Base-by-base conservation (phyloP, 768 basidiomycete species). In the Piloderma croceum region DNA sequence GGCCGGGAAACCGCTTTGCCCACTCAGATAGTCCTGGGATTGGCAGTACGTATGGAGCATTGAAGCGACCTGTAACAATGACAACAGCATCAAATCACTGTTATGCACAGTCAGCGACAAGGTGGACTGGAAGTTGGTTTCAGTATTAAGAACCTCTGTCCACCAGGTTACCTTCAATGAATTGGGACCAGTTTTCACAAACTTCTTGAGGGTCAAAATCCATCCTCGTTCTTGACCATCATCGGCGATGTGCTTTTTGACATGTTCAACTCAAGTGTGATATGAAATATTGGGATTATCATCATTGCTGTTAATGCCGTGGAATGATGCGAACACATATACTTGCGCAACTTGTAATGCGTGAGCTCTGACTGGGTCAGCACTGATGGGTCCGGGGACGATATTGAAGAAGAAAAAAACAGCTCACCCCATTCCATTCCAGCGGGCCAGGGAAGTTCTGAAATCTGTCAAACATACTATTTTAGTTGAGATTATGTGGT, bases 251-350 rank as follows among this genome's bases (percentile, higher is more conserved):
- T 58, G 48, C 42, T 74, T 75, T 42, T 71, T 62, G 22, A 68
- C 55, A 10, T 52, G 54, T 40, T 76, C 72, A 6, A 76, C 71
- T 7, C 73, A 68, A 0, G 73, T 75, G 51, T 70, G 69, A 53
- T 68, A 74, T 3, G 63, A 61, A 2, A 63, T 43, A 18, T 62
- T 51, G 0, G 60, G 56, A 39, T 63, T 70, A 6, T 55, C 52
- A 37, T 73, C 72, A 38, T 74, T 64, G 43, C 56, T 62, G 49
- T 71, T 70, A 17, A 71, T 43, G 13, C 63, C 60, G 23, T 64
- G 64, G 48, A 57, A 65, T 2, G 67, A 67, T 5, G 68, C 66
- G 39, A 69, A 74, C 65, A 65, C 7, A 73, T 41, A 44, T 75
- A 69, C 31, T 60, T 54, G 40, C 57, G 51, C 24, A 68, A 24